phyloP scores from a whole-genome alignment of 345 rosid species.

The Populus euphratica region DNA sequence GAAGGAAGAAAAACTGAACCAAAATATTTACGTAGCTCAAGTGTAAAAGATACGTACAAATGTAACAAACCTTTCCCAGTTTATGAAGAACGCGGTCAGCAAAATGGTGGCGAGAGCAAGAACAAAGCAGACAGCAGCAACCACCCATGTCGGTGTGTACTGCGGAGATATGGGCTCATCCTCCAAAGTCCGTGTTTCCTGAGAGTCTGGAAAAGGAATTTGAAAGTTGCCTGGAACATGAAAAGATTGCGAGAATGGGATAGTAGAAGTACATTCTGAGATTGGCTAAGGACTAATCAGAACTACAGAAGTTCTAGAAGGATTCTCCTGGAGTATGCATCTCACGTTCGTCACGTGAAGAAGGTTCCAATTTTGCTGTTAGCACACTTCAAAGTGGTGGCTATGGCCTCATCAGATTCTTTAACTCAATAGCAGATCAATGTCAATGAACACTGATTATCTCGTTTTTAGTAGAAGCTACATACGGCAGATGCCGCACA shows the following conservation, averaged over 20 bases:
- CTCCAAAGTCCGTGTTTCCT: not conserved
- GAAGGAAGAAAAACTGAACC: not conserved
- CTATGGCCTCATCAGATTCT: not conserved
- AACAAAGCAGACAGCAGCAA: constrained; percentile 66
- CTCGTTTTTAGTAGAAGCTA: not conserved
- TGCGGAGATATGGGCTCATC: constrained; percentile 39
- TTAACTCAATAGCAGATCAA: not conserved
- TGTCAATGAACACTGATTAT: not conserved
- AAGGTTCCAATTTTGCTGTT: not conserved
- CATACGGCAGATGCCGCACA: not conserved
- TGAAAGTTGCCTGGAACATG: not conserved
- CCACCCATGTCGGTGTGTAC: constrained; percentile 81
- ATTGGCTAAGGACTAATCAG: constrained; percentile 3
- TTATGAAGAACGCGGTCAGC: constrained; percentile 72
- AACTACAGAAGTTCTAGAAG: not conserved
- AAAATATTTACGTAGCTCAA: not conserved
- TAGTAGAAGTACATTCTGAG: not conserved
- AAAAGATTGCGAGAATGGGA: not conserved
- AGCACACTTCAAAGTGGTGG: not conserved
- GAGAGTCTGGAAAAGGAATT: not conserved
- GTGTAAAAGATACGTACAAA: not conserved
- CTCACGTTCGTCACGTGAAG: not conserved
- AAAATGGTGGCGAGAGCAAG: constrained; percentile 59
- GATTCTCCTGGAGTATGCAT: not conserved
- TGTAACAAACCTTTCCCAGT: constrained; percentile 62